Evolutionary conservation across 768 basidiomycete species (phyloP).

Genomic region (Tricholoma furcatifolium): DNA sequence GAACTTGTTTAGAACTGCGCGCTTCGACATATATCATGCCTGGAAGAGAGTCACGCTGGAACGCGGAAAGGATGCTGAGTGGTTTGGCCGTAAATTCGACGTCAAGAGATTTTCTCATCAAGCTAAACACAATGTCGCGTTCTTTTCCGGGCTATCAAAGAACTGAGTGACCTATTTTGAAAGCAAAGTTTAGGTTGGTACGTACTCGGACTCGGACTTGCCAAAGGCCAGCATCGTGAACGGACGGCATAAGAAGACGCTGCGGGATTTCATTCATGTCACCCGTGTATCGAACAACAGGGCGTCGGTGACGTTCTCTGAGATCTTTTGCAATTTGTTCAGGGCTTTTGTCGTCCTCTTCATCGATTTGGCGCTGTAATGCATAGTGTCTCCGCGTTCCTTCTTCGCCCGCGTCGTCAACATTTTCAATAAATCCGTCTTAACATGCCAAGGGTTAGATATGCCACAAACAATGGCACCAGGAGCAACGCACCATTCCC

Average conservation of each 20-base stretch:
- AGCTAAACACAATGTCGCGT: slow-evolving; percentile 88
- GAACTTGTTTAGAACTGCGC: slow-evolving; percentile 81
- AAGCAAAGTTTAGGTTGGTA: slow-evolving; percentile 3
- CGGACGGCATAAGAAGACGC: slow-evolving; percentile 91
- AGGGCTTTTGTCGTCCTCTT: slow-evolving; percentile 74
- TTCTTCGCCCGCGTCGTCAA: slow-evolving; percentile 67
- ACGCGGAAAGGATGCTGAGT: slow-evolving; percentile 87
- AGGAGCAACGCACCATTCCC: slow-evolving; percentile 43
- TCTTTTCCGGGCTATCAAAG: slow-evolving; percentile 78
- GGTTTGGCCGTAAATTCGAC: slow-evolving; percentile 76
- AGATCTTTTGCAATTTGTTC: slow-evolving; percentile 83
- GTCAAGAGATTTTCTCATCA: slow-evolving; percentile 91
- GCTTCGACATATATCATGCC: slow-evolving; percentile 99
- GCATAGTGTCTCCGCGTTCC: slow-evolving; percentile 61
- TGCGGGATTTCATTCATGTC: slow-evolving; percentile 95
- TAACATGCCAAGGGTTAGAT: slow-evolving; percentile 6
- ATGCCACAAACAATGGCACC: neutral
- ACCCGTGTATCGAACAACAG: slow-evolving; percentile 76
- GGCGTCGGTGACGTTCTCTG: slow-evolving; percentile 72
- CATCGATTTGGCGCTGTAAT: slow-evolving; percentile 64
- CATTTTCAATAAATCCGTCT: slow-evolving; percentile 74
- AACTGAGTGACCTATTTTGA: neutral
- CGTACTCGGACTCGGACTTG: slow-evolving; percentile 89
- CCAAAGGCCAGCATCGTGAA: slow-evolving; percentile 95
- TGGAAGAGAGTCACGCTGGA: slow-evolving; percentile 92